Evolutionary conservation across 768 basidiomycete genomes (phyloP), one percentile per base, ranked within the genome.

Genomic region (Pisolithus tinctorius): DNA sequence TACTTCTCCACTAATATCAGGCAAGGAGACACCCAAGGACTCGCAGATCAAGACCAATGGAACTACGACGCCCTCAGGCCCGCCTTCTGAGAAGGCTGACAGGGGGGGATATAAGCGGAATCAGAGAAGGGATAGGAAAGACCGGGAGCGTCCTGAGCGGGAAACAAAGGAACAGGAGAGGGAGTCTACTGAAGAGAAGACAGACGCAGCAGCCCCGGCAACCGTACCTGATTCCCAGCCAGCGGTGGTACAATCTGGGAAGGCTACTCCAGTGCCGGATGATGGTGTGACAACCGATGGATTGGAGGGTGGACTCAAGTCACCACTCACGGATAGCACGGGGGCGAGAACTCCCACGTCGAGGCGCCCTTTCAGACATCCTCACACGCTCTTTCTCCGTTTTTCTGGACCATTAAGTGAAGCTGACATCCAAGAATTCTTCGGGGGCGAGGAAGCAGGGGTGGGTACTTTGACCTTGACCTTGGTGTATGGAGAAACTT

Each of bases 321-420:
- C 77, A 14, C 80, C 81, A 14, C 69, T 71, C 14, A 77, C 79
- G 26, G 83, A 82, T 48, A 80, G 80, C 30, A 65, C 77, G 0
- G 86, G 87, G 8, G 70, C 73, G 23, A 77, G 88, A 50, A 91
- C 90, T 26, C 90, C 90, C 17, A 87, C 82, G 48, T 76, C 77
- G 34, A 75, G 75, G 44, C 78, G 80, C 51, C 78, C 80, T 0
- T 71, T 78, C 27, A 75, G 87, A 38, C 81, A 88, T 65, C 88
- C 90, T 5, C 90, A 84, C 84, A 93, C 91, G 7, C 76, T 93
- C 47, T 93, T 89, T 67, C 81, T 93, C 76, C 81, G 84, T 55
- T 74, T 85, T 70, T 66, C 73, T 16, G 58, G 71, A 7, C 63
- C 76, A 11, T 72, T 79, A 5, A 77, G 66, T 9, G 91, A 93